phyloP scores from a whole-genome alignment of 768 basidiomycete genomes.

The Tricholoma saponaceum region DNA sequence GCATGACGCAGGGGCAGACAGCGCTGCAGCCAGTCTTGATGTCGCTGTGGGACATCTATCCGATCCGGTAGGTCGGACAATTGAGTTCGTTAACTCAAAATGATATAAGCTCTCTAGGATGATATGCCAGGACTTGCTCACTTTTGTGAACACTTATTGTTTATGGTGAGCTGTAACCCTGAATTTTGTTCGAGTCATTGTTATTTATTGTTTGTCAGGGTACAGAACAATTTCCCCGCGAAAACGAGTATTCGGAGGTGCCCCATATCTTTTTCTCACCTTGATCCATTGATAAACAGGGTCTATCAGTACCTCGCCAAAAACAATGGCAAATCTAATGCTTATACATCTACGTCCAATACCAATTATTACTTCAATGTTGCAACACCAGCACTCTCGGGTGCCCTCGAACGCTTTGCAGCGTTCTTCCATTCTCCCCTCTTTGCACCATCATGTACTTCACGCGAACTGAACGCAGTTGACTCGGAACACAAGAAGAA shows the following conservation, averaged over 20 bases:
- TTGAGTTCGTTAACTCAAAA: background rate
- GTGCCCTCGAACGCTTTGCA: conserved; percentile 74
- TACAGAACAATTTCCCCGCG: conserved; percentile 78
- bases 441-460: conserved; percentile 80
- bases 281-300: conserved; percentile 6
- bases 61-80: conserved; percentile 68
- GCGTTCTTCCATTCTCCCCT: conserved; percentile 93
- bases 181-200: too few species aligned
- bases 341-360: conserved; percentile 87
- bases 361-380: conserved; percentile 88
- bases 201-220: conserved; percentile 42
- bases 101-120: conserved; percentile 36
- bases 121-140: conserved; percentile 93
- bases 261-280: conserved; percentile 3
- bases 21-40: conserved; percentile 91
- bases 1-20: conserved; percentile 84
- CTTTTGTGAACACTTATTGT: conserved; percentile 94
- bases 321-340: conserved; percentile 85
- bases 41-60: conserved; percentile 91
- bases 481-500: conserved; percentile 98
- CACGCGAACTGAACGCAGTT: conserved; percentile 90
- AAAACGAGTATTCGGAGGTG: conserved; percentile 93
- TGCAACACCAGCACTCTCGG: conserved; percentile 54
- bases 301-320: conserved; percentile 63
- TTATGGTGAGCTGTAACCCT: conserved; percentile 64